A percentile compares a stretch with the other conserved stretches of the same genome.
Evolutionary conservation across 2,329 filamentous ascomycete genomes (phyloP).

Genomic region (Paecilomyces variotii): DNA sequence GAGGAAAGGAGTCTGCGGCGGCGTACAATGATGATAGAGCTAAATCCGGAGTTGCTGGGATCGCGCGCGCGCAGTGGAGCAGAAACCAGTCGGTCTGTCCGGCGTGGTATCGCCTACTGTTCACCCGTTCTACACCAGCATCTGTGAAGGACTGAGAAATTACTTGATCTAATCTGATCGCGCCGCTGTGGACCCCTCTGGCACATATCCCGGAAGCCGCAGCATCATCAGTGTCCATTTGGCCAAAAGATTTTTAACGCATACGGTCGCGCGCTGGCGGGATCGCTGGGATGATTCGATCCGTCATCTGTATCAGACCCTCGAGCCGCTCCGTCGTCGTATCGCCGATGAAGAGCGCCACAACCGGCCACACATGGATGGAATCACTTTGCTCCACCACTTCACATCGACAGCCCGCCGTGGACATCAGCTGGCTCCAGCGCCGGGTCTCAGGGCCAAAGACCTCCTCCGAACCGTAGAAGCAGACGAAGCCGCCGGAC

Average conservation of each 20-base stretch:
- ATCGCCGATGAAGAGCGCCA: slow-evolving; percentile 49
- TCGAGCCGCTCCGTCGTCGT: slow-evolving; percentile 38
- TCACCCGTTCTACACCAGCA: slow-evolving; percentile 5
- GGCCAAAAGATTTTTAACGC: not conserved
- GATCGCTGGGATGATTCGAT: not conserved
- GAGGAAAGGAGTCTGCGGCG: not conserved
- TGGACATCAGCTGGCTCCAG: slow-evolving; percentile 43
- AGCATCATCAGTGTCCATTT: not conserved
- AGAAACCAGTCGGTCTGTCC: slow-evolving; percentile 18
- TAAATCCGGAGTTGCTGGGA: slow-evolving; percentile 12
- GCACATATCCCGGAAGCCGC: not conserved
- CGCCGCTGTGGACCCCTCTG: slow-evolving; percentile 3
- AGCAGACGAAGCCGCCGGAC: slow-evolving; percentile 57
- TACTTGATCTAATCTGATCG: slow-evolving; percentile 58
- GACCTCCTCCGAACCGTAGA: slow-evolving; percentile 70
- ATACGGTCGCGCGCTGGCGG: not conserved
- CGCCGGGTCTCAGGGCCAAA: slow-evolving; percentile 60
- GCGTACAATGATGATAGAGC: slow-evolving; percentile 29
- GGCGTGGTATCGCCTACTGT: slow-evolving; percentile 9
- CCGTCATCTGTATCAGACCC: slow-evolving; percentile 27
- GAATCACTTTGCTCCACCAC: slow-evolving; percentile 48
- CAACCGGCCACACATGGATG: slow-evolving; percentile 79
- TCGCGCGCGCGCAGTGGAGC: slow-evolving; percentile 8
- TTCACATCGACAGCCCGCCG: slow-evolving; percentile 47
- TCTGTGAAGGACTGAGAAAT: slow-evolving; percentile 40